A percentile compares a stretch with the other conserved stretches of the same genome.
Evolutionary conservation across 768 basidiomycete species (phyloP).

Genomic region (Tulasnella sp.): DNA sequence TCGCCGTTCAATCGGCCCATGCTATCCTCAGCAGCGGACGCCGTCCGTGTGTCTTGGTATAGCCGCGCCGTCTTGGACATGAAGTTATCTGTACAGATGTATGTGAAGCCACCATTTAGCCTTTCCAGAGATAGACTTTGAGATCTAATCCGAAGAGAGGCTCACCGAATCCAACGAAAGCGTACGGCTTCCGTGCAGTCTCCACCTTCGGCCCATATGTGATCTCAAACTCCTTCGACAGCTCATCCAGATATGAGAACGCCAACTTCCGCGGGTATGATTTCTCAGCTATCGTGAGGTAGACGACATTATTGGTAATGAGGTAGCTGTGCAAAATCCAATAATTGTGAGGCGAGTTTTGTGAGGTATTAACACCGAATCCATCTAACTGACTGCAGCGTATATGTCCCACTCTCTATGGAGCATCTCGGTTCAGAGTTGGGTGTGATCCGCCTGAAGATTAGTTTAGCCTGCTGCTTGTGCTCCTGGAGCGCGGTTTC

Average conservation of each 20-base stretch:
- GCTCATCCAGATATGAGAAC: constrained; percentile 93
- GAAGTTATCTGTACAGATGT: constrained; percentile 71
- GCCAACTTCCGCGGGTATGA: constrained; percentile 95
- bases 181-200: constrained; percentile 88
- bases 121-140: background rate
- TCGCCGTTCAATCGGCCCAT: constrained; percentile 90
- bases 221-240: constrained; percentile 88
- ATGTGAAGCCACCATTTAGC: background rate
- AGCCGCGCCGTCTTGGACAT: constrained; percentile 96
- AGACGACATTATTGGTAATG: constrained; percentile 87
- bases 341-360: background rate
- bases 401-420: constrained; percentile 90
- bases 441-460: constrained; percentile 86
- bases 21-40: constrained; percentile 45
- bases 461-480: constrained; percentile 95
- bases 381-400: constrained; percentile 67
- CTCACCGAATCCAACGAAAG: constrained; percentile 95
- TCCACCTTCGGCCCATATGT: constrained; percentile 93
- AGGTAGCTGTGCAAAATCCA: constrained; percentile 57
- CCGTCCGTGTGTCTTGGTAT: constrained; percentile 88
- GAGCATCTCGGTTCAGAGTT: constrained; percentile 94
- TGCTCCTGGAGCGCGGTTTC: constrained; percentile 91
- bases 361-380: background rate
- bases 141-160: constrained; percentile 16
- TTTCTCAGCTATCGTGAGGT: constrained; percentile 90